Evolutionary conservation across 306 rosid species (phyloP).

Genomic region (Cicer chorassanicum): DNA sequence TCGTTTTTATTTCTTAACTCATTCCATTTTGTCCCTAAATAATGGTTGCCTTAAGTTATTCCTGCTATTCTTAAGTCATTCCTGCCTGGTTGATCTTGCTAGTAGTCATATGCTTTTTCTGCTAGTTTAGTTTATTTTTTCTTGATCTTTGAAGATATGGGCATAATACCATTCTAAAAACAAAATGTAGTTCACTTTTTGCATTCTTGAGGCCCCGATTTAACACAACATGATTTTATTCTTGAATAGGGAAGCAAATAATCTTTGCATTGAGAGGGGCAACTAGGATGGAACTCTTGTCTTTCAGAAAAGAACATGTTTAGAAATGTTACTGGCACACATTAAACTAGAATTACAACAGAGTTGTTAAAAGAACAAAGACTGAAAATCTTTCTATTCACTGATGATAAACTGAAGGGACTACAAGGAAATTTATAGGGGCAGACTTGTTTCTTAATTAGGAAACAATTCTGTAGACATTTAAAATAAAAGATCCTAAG

Average conservation of each 20-base stretch:
- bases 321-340: constrained; percentile 25
- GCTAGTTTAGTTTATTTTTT: not conserved
- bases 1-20: too few relatives aligned
- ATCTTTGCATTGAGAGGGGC: constrained; percentile 2
- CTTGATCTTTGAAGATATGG: not conserved
- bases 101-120: constrained; percentile 9
- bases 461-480: too few relatives aligned
- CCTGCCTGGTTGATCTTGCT: too few relatives aligned
- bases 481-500: too few relatives aligned
- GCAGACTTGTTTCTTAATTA: too few relatives aligned
- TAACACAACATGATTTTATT: not conserved
- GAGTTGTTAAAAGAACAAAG: too few relatives aligned
- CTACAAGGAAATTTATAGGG: too few relatives aligned
- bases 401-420: too few relatives aligned
- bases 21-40: too few relatives aligned
- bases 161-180: not conserved
- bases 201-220: constrained; percentile 26
- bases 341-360: constrained; percentile 28
- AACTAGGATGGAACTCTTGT: constrained; percentile 6
- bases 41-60: too few relatives aligned
- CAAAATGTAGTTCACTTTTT: constrained; percentile 7
- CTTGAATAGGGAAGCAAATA: constrained; percentile 19
- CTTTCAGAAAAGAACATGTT: constrained; percentile 10
- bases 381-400: too few relatives aligned
- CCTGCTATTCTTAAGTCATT: too few relatives aligned